Base-by-base conservation (phyloP, 305 asterid species). In the Rubia tinctorum region DNA sequence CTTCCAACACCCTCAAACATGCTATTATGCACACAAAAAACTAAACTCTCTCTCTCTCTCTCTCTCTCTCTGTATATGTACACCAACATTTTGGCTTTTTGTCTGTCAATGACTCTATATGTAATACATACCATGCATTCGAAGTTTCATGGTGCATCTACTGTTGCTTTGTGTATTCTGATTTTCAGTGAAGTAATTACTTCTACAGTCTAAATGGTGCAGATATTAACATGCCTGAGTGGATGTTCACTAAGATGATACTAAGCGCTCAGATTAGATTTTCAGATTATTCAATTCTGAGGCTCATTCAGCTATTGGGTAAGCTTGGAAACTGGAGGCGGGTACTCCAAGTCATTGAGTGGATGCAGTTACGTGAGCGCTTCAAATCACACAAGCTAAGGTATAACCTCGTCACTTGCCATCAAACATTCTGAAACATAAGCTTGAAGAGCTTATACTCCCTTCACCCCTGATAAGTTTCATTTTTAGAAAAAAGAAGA, bases 171-270 rank as follows among this genome's bases (percentile, higher is more conserved):
- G 30, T 71, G 68, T 82, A 22, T 72, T 79, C 63, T 71, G 59
- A 78, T 82, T 63, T 71, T 67, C 81, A 76, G 86, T 83, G 71
- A 89, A 83, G 80, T 87, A 83, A 81, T 88, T 87, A 82, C 91
- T 93, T 86, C 69, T 83, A 84, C 99, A 94, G 99, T 88, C 82
- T 94, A 80, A 92, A 94, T 88, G 99, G 98, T 88, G 98, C 98
- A 88, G 96, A 90, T 88, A 84, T 94, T 77, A 88, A 88, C 83
- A 92, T 91, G 75, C 99, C 99, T 10, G 99, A 89, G 84, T 94
- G 98, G 99, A 87, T 84, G 89, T 94, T 94, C 88, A 79, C 95
- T 66, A 80, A 89, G 82, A 92, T 84, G 88, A 92, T 94, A 93
- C 87, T 90, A 77, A 88, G 95, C 76, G 97, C 94, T 75, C 84